These are phyloP conservation scores for Trametes cubensis DNA, from an alignment of 768 basidiomycete genomes.

Conservation along the genomic window DNA sequence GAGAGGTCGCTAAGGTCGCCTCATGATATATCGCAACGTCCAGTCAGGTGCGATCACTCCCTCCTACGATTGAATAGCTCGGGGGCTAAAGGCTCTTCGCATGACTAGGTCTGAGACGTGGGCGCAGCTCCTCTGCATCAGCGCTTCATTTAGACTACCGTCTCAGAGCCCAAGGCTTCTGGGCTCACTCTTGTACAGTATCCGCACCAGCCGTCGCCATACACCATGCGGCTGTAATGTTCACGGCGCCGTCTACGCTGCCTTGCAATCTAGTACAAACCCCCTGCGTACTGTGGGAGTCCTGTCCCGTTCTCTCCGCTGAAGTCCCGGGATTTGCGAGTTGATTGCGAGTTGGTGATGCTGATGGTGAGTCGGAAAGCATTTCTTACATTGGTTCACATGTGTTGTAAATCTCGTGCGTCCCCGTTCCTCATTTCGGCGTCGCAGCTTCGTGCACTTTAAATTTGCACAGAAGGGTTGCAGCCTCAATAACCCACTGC, in stretches of 20 bases:
- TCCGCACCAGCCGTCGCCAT: background rate
- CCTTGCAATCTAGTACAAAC: background rate
- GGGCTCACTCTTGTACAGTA: background rate
- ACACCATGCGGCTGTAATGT: background rate
- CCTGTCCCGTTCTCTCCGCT: too few relatives aligned
- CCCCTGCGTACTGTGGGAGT: too few relatives aligned
- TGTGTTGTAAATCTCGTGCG: too few relatives aligned
- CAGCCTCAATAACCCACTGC: background rate
- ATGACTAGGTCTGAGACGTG: background rate
- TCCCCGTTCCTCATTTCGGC: too few relatives aligned
- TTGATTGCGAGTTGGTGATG: too few relatives aligned
- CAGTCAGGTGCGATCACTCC: constrained; percentile 9
- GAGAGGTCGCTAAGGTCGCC: background rate
- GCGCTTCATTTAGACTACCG: background rate
- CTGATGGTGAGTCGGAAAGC: too few relatives aligned
- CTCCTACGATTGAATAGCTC: background rate
- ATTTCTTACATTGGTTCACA: too few relatives aligned
- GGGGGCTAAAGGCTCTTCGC: background rate
- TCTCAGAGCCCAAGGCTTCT: background rate
- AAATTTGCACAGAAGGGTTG: too few relatives aligned
- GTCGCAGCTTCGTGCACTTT: too few relatives aligned
- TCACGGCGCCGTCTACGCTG: background rate
- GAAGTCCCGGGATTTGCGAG: too few relatives aligned
- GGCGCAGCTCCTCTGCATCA: background rate
- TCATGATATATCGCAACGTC: constrained; percentile 1